Conservation (phyloP, 2,329 filamentous ascomycete species). For the Colletotrichum echinochloae region DNA sequence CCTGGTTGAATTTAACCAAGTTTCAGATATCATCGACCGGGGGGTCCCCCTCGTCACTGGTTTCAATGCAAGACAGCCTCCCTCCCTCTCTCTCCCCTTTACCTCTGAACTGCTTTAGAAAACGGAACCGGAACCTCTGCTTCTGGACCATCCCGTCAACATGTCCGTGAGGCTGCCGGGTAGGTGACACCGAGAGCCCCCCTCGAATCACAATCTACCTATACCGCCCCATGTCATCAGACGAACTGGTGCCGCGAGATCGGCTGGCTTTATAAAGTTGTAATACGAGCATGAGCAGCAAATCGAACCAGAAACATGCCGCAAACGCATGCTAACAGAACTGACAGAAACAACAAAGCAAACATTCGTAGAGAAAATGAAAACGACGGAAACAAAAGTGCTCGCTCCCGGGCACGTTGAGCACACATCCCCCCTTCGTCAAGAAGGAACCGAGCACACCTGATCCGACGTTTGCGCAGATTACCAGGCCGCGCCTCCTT, state of each 20-base stretch:
- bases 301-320: not conserved
- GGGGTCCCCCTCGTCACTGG: not conserved
- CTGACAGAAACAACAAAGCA: not conserved
- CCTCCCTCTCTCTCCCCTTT: not conserved
- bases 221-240: conserved; percentile 5
- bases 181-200: not conserved
- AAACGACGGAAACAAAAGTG: not conserved
- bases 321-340: not conserved
- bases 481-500: too few species aligned
- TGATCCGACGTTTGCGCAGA: not conserved
- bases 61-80: conserved; percentile 15
- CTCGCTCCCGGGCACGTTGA: not conserved
- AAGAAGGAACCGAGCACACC: not conserved
- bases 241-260: not conserved
- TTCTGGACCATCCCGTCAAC: not conserved
- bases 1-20: not conserved
- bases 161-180: not conserved
- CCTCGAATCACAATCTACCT: not conserved
- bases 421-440: not conserved
- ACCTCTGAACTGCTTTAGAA: not conserved
- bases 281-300: not conserved
- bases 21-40: conserved; percentile 14
- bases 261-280: too few species aligned
- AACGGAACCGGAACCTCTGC: not conserved
- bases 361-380: too few species aligned